phyloP scores from a whole-genome alignment of 257 asterid species.

The Forsythia suspensa region DNA sequence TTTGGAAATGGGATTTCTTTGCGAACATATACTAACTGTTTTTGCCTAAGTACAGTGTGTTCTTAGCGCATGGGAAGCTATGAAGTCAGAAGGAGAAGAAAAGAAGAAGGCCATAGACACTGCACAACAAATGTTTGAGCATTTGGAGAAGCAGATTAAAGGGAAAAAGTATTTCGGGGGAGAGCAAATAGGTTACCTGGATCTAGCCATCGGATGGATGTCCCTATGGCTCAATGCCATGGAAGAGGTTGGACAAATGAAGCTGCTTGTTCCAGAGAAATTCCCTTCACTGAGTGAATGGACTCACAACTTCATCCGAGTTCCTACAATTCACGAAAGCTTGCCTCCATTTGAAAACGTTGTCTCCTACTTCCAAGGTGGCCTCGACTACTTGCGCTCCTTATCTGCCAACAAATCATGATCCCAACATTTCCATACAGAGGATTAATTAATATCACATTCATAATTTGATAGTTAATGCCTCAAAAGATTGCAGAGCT shows the following conservation, averaged over 20 bases:
- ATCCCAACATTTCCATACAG: not conserved
- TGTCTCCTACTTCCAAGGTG: constrained; percentile 34
- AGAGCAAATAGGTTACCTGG: constrained; percentile 44
- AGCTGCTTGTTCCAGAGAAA: constrained; percentile 29
- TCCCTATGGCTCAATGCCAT: constrained; percentile 37
- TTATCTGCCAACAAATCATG: constrained; percentile 21
- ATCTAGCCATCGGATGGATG: constrained; percentile 48
- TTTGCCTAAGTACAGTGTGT: constrained; percentile 25
- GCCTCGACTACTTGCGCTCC: constrained; percentile 41
- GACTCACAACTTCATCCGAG: constrained; percentile 34
- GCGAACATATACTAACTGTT: not conserved
- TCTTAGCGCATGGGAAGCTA: constrained; percentile 31
- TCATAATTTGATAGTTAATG: not conserved
- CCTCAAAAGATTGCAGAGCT: not conserved
- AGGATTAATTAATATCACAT: not conserved
- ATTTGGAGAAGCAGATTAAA: constrained; percentile 36
- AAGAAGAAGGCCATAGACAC: constrained; percentile 33
- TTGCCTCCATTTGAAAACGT: constrained; percentile 34
- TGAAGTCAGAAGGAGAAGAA: constrained; percentile 31
- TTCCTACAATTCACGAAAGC: constrained; percentile 35
- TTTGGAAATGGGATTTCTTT: no score
- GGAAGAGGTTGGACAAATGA: constrained; percentile 50
- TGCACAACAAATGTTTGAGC: constrained; percentile 27
- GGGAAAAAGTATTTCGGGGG: constrained; percentile 46
- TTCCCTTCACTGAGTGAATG: constrained; percentile 39